Conservation (phyloP, 495 filamentous ascomycete genomes). For the Schizothecium vesticola region DNA sequence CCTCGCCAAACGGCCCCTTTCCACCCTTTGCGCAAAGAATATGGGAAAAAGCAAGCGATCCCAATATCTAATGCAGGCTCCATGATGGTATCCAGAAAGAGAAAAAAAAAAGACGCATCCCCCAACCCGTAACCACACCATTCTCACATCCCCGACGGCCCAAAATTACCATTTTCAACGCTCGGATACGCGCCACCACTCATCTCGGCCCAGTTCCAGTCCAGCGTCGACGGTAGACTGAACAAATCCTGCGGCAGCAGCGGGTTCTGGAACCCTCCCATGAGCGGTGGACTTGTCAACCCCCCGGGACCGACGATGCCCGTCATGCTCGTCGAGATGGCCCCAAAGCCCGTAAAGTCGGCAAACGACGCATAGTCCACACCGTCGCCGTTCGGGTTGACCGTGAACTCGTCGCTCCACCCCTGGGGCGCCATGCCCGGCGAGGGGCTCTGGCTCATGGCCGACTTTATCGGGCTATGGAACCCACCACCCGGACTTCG, state of each 20-base stretch:
- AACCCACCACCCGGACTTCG: slow-evolving; percentile 29
- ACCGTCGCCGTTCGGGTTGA: slow-evolving; percentile 16
- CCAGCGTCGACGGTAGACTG: slow-evolving; percentile 92
- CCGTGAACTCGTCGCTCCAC: slow-evolving; percentile 27
- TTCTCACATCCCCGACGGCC: neutral
- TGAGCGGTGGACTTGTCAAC: slow-evolving; percentile 36
- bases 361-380: slow-evolving; percentile 43
- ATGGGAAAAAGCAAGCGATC: neutral
- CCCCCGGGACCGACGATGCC: slow-evolving; percentile 24
- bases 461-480: slow-evolving; percentile 35
- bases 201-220: slow-evolving; percentile 98
- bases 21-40: neutral
- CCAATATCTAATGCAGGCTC: neutral
- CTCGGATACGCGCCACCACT: slow-evolving; percentile 50
- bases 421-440: slow-evolving; percentile 28
- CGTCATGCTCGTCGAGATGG: slow-evolving; percentile 11
- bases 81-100: neutral
- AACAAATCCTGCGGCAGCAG: slow-evolving; percentile 96
- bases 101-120: neutral
- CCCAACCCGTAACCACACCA: neutral
- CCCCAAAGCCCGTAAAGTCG: slow-evolving; percentile 43
- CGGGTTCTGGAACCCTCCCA: slow-evolving; percentile 60
- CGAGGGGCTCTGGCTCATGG: slow-evolving; percentile 27
- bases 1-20: neutral
- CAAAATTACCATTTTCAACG: slow-evolving; percentile 48